Evolutionary conservation across 495 filamentous ascomycete species (phyloP), one percentile per base, ranked within the genome.

Genomic region (Symbiotaphrina buchneri): DNA sequence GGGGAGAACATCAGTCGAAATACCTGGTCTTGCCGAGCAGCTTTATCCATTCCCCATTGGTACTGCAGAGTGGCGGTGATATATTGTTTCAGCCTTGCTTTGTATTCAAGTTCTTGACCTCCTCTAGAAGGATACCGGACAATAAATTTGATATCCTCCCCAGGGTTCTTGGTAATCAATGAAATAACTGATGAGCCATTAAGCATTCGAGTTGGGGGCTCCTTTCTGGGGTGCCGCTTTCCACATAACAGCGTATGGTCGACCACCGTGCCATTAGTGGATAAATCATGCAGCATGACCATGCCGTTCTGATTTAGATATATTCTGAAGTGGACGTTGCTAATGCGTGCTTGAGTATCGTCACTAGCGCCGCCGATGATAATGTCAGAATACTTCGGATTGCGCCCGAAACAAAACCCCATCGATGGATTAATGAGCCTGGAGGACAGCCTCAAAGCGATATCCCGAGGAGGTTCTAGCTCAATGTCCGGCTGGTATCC

Each of bases 321-420:
- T 33, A 97, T 91, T 21, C 80, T 71, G 47, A 93, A 97, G 43
- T 97, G 87, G 8, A 66, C 57, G 44, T 93, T 93, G 50, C 83
- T 93, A 22, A 94, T 56, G 13, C 71, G 63, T 31, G 51, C 65
- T 31, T 57, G 48, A 2, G 65, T 59, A 29, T 72, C 59, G 27
- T 61, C 47, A 13, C 54, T 47, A 3, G 53, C 43, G 11, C 46
- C 34, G 5, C 55, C 44, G 15, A 85, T 59, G 21, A 72, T 53
- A 20, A 95, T 58, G 47, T 97, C 90, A 45, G 75, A 85, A 21
- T 55, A 55, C n/a, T 34, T 24, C 3, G 39, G 28, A 39, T 85
- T 80, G 25, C 87, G 69, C 15, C 87, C 87, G 48, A 97, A 95
- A 16, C 62, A 58, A 48, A 90, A 95, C 6, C 87, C 87, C 24